Base-by-base conservation (phyloP, 176 grass and related monocot species). In the Avena atlantica region DNA sequence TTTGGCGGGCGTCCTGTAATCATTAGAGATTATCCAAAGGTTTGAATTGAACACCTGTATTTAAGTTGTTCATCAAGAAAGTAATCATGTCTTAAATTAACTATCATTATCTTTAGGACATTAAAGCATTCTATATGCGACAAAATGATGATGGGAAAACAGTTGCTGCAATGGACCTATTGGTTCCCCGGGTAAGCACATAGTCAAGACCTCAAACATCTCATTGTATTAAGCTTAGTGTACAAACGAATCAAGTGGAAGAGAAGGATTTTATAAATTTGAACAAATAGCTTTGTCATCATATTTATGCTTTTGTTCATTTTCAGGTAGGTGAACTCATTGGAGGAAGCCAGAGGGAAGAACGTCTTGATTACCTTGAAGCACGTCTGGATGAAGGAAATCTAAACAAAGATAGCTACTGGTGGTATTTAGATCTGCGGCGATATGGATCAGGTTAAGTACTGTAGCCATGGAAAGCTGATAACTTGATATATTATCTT, bases 311-410 rank as follows among this genome's bases (percentile, higher is more conserved):
- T 78, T 80, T 21, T 66, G 36, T 86, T 86, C 15, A 73, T 85
- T 85, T 83, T 51, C 76, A 99, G 97, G 85, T 99, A 68, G 97
- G 97, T 66, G 97, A 99, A 83, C 90, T 96, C 80, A 96, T 96
- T 87, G 97, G 97, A 71, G 97, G 97, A 96, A 99, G 97, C 86
- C 97, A 99, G 81, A 99, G 97, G 84, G 97, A 99, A 93, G 97
- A 99, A 70, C 92, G 97, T 13, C 88, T 99, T 77, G 89, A 96
- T 88, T 85, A 93, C 90, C 90, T 99, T 80, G 97, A 96, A 88
- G 89, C 70, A 45, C 90, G 97, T 23, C 74, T 99, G 74, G 97
- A 99, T 44, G 89, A 96, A 85, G 79, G 90, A 84, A 94, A 99
- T 85, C 93, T 96, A 48, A 89, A 89, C 76, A 99, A 99, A 80